A percentile compares a stretch with the other conserved stretches of the same genome.
phyloP scores from a whole-genome alignment of 2,329 filamentous ascomycete genomes.

The Berkeleyomyces rouxiae region DNA sequence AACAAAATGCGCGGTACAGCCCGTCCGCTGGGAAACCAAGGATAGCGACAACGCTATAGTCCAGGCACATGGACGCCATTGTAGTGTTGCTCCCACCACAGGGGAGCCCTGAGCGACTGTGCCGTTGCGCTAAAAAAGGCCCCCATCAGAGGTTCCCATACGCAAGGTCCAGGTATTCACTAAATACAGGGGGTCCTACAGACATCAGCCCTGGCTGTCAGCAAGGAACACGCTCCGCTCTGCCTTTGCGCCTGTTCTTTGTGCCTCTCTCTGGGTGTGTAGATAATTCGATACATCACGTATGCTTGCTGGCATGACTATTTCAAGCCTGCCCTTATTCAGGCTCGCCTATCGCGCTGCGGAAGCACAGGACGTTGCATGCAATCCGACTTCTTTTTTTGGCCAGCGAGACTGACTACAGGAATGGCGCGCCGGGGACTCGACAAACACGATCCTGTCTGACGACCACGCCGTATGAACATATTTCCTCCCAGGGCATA shows the following conservation, averaged over 20 bases:
- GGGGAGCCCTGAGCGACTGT: neutral
- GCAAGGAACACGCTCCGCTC: no score
- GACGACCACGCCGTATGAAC: no score
- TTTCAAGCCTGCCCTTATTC: neutral
- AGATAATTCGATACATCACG: neutral
- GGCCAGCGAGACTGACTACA: neutral
- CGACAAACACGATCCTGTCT: no score
- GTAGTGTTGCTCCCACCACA: neutral
- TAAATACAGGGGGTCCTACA: neutral
- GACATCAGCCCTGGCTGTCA: no score
- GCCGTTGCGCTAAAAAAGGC: neutral
- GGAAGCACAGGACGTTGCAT: neutral
- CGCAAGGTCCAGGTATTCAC: neutral
- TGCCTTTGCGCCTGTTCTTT: no score
- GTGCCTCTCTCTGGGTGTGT: neutral
- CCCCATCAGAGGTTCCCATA: neutral
- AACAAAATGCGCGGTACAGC: neutral
- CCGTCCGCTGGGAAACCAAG: neutral
- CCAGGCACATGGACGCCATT: no score
- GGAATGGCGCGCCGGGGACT: no score
- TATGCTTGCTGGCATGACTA: neutral
- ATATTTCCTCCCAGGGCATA: no score
- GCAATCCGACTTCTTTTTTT: neutral
- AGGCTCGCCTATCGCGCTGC: neutral
- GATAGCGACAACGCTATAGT: no score